Evolutionary conservation across 306 rosid species (phyloP).

Genomic region (Quercus aquifolioides): DNA sequence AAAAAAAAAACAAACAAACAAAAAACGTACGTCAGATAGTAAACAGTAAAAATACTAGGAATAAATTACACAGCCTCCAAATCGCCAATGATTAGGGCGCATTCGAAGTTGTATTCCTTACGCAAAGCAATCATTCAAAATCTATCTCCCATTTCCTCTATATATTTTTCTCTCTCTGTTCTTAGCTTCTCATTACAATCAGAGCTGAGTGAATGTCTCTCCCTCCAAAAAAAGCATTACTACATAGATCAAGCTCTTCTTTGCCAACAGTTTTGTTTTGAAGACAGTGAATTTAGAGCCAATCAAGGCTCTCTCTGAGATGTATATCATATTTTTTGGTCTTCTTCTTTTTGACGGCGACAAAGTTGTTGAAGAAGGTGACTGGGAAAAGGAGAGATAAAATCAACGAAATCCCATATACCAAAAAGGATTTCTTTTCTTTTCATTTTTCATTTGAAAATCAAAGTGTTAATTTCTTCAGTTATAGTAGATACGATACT

Average conservation of each 20-base stretch:
- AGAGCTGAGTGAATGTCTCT: no score
- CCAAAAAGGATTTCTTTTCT: no score
- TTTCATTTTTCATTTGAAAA: no score
- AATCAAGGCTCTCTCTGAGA: slow-evolving; percentile 34
- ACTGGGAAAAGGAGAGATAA: slow-evolving; percentile 70
- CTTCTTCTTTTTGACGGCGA: slow-evolving; percentile 33
- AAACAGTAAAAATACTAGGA: not conserved
- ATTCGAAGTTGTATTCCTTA: not conserved
- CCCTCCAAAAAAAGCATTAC: no score
- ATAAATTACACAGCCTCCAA: slow-evolving; percentile 1
- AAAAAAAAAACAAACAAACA: no score
- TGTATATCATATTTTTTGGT: slow-evolving; percentile 27
- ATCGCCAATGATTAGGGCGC: slow-evolving; percentile 20
- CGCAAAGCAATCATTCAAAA: not conserved
- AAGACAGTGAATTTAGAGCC: slow-evolving; percentile 8
- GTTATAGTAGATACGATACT: no score
- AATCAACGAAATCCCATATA: no score
- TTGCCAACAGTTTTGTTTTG: not conserved
- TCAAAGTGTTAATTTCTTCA: no score
- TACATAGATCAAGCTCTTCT: not conserved
- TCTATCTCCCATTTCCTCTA: not conserved
- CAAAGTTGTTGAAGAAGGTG: slow-evolving; percentile 35
- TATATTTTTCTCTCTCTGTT: not conserved
- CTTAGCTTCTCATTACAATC: not conserved
- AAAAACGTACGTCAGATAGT: not conserved